Percentiles rank a stretch among this genome's conserved stretches.
These are phyloP conservation scores for Parafenestella ontariensis DNA, from an alignment of 2,329 filamentous ascomycete species.

Conservation along the genomic window DNA sequence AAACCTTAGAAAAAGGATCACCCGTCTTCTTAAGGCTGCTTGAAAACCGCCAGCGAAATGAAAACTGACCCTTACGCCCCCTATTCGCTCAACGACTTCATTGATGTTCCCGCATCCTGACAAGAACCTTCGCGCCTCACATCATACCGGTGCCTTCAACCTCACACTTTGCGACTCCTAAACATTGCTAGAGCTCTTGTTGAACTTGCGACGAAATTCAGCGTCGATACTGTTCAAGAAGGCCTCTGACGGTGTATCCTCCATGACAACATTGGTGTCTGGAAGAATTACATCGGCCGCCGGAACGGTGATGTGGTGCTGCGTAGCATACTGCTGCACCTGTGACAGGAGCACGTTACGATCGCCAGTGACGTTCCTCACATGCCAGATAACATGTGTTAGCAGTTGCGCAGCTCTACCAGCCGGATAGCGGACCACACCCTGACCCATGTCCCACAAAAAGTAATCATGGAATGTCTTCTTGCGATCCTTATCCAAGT, in stretches of 20 bases:
- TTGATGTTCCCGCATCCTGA: too few relatives aligned
- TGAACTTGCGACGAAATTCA: too few relatives aligned
- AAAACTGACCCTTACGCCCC: too few relatives aligned
- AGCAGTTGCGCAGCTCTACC: neutral
- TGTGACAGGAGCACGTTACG: neutral
- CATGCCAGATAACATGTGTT: neutral
- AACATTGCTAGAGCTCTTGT: too few relatives aligned
- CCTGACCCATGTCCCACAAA: neutral
- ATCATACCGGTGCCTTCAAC: too few relatives aligned
- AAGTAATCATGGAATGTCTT: neutral
- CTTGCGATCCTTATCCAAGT: neutral
- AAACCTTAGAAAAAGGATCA: too few relatives aligned
- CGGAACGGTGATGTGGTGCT: conserved; percentile 1
- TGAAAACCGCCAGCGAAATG: too few relatives aligned
- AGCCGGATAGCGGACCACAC: neutral
- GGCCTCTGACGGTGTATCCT: neutral
- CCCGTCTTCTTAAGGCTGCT: too few relatives aligned
- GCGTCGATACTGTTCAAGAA: neutral
- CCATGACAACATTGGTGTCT: neutral
- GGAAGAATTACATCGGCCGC: neutral
- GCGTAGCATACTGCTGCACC: neutral
- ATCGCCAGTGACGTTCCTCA: neutral
- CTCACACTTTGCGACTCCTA: too few relatives aligned
- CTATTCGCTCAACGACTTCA: too few relatives aligned
- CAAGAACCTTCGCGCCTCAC: too few relatives aligned